Evolutionary conservation across 1,284 basidiomycete genomes (phyloP).

Genomic region (Melanopsichium pennsylvanicum): DNA sequence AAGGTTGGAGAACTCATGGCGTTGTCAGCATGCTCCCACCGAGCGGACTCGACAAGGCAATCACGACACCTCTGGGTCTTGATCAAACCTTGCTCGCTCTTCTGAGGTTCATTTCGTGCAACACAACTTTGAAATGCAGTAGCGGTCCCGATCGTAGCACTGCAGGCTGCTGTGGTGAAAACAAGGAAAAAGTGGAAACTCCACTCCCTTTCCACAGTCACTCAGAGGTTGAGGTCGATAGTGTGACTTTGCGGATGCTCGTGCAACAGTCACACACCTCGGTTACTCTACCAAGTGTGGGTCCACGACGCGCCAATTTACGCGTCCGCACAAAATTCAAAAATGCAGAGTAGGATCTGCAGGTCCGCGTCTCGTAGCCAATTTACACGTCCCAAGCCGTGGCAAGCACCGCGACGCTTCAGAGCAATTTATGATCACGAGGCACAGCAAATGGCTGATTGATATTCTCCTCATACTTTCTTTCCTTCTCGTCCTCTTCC

Average conservation of each 20-base stretch:
- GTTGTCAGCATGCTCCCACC: no score
- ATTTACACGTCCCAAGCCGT: no score
- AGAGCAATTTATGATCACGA: no score
- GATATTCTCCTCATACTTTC: not conserved
- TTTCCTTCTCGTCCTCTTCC: not conserved
- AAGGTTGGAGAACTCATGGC: no score
- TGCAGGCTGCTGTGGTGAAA: not conserved
- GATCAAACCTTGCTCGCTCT: no score
- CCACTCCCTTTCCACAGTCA: not conserved
- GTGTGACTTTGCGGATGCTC: no score
- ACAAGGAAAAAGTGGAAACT: not conserved
- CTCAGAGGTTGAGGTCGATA: no score
- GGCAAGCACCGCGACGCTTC: no score
- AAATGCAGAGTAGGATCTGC: no score
- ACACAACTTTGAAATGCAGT: not conserved
- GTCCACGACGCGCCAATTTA: conserved; percentile 48
- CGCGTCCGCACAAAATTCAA: conserved; percentile 14
- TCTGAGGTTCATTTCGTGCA: no score
- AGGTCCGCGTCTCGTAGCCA: not conserved
- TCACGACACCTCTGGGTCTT: no score
- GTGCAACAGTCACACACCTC: conserved; percentile 18
- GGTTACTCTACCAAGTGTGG: not conserved
- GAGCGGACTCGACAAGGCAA: no score
- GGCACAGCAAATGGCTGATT: conserved; percentile 23
- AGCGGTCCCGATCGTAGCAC: not conserved